Evolutionary conservation across 352 stramenopile genomes (phyloP), one percentile per base, ranked within the genome.

Genomic region (Globisporangium irregulare): DNA sequence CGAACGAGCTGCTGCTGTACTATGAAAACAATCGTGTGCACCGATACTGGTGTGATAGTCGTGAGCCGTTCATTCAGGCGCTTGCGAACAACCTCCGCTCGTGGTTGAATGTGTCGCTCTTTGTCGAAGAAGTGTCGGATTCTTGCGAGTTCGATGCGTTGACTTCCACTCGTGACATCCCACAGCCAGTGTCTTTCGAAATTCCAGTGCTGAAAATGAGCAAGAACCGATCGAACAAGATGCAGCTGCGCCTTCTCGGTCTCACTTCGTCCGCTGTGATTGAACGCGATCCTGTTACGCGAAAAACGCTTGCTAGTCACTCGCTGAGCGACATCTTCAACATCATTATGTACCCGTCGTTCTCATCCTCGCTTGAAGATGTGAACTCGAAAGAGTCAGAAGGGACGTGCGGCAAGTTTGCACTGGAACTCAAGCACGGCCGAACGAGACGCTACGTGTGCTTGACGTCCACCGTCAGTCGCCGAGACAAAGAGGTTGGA

Each of bases 1-100:
- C 87, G 10, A 93, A 82, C n/a, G 86, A 93, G 50, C 56, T 96
- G 18, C 62, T 96, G 34, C 59, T 96, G 0, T 96, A 94, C 75
- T 96, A 84, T 43, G 85, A 96, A 43, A 93, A 93, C 73, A 93
- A 93, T 50, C 79, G 86, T n/a, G 81, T 94, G 41, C 85, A 94
- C 64, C 84, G 89, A n/a, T 96, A 94, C 64, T 94, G 85, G 87
- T 90, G 84, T 50, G 87, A 96, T 60, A 88, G 83, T 61, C 86
- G 89, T 7, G 89, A 96, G 67, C 86, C 89, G 27, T 95, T 96
- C 62, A 95, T 96, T 29, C 86, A 94, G 64, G 85, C 87, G 2
- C 87, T 96, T 22, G 85, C 84, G 0, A 96, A 96, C 71, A 96
- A 96, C 69, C 64, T 96, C 36, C 87, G 89, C 14, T 94, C 89